Evolutionary conservation across 2,329 filamentous ascomycete species (phyloP).

Genomic region (Rutstroemia sp.): DNA sequence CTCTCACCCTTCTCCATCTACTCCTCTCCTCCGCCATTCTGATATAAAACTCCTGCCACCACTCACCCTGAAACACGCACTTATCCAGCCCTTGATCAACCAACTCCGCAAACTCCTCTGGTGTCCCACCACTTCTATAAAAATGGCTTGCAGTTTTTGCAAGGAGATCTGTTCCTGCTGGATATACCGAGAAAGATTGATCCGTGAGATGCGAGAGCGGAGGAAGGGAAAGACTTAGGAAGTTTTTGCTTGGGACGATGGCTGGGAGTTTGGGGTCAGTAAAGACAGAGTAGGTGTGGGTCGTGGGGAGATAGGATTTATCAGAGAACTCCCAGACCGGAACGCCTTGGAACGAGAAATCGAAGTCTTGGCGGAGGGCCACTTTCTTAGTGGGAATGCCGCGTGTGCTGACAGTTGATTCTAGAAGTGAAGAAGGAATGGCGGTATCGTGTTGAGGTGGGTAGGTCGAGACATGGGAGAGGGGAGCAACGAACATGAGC

Average conservation of each 20-base stretch:
- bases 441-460: slow-evolving; percentile 6
- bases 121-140: background rate
- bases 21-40: slow-evolving; percentile 12
- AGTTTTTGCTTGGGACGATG: background rate
- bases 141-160: background rate
- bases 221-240: background rate
- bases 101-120: background rate
- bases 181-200: background rate
- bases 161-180: background rate
- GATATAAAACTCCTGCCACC: slow-evolving; percentile 19
- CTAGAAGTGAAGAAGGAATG: background rate
- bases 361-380: slow-evolving; percentile 22
- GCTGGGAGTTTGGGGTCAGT: background rate
- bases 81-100: background rate
- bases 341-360: slow-evolving; percentile 23
- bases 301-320: background rate
- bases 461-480: slow-evolving; percentile 19
- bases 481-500: slow-evolving; percentile 25
- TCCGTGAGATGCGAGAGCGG: background rate
- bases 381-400: slow-evolving; percentile 3
- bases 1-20: slow-evolving; percentile 16
- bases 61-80: slow-evolving; percentile 8
- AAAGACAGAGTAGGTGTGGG: background rate
- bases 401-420: background rate
- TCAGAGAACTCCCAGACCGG: slow-evolving; percentile 26